Evolutionary conservation across 306 rosid species (phyloP), one percentile per base, ranked within the genome.

Genomic region (Dryas octopetala): DNA sequence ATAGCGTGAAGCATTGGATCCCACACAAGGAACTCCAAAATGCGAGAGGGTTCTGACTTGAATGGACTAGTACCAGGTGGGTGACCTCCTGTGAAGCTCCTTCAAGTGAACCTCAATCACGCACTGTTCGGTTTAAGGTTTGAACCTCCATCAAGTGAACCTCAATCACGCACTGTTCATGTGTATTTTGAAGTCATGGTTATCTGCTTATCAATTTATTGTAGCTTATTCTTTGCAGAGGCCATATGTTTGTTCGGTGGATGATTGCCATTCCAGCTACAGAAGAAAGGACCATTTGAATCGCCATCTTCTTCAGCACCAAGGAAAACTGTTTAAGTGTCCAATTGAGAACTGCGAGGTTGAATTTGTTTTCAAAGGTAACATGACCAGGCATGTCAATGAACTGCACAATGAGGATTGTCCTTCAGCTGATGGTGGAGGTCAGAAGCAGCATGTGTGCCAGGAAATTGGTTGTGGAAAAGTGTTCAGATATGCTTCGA

Each of bases 51-150:
- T 76, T 70, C 65, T 32, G 45, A 77, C 96, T 88, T 89, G 98
- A 78, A 71, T 85, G 98, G 90, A 90, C 76, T 70, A 93, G 98
- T 91, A 93, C 68, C 97, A 88, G 97, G 97, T 65, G 97, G 98
- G 98, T 43, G 97, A 90, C 97, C 96, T 77, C 97, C 97, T 93
- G 98, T 66, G 98, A 91, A 93, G 97, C 93, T 86, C 93, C 97
- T 62, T 93, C 93, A 91, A 80, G 95, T 66, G 53, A 80, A 90
- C 95, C 98, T 89, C 93, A 17, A 52, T 88, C 96, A 90, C 98
- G 86, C 91, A 54, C 55, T 72, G 5, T 70, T 76, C 71, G 51
- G 53, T 81, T 79, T 48, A 81, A 87, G 96, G 97, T 84, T 92
- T 78, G 93, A 82, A 62, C 68, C 93, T 86, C 93, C 97, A 66